Percentiles rank a stretch among this genome's conserved stretches.
Evolutionary conservation across 306 rosid genomes (phyloP).

Genomic region (Quercus rubra): DNA sequence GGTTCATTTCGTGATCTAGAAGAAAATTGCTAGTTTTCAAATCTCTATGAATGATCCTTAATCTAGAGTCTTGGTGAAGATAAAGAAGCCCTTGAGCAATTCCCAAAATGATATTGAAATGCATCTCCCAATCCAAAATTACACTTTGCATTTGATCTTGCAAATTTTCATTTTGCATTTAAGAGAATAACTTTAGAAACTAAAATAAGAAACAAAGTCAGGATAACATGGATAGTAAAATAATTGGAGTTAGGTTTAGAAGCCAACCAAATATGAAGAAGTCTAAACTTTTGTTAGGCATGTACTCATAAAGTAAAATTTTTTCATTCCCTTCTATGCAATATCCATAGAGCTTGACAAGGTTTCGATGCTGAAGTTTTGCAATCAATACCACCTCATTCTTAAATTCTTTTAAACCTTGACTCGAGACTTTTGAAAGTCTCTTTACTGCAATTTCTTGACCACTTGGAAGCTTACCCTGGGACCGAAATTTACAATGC

Average conservation of each 20-base stretch:
- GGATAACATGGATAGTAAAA: neutral
- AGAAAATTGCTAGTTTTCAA: conserved; percentile 23
- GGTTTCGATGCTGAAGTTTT: conserved; percentile 47
- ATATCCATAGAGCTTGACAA: conserved; percentile 42
- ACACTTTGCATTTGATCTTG: neutral
- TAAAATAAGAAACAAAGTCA: no score
- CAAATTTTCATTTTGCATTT: no score
- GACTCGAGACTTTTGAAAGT: conserved; percentile 39
- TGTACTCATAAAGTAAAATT: conserved; percentile 41
- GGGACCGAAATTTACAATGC: neutral
- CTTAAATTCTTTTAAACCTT: conserved; percentile 47
- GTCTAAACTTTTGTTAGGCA: conserved; percentile 52
- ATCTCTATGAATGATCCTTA: conserved; percentile 29
- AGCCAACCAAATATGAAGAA: conserved; percentile 41
- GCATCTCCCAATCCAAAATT: conserved; percentile 36
- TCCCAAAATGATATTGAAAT: conserved; percentile 37
- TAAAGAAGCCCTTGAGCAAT: conserved; percentile 18
- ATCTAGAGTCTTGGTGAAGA: conserved; percentile 33
- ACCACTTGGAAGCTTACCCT: conserved; percentile 37
- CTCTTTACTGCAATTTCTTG: conserved; percentile 43
- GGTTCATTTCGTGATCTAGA: conserved; percentile 24
- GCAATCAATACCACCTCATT: conserved; percentile 44
- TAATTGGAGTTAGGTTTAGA: neutral
- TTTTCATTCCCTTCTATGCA: conserved; percentile 39
- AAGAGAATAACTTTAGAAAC: no score